Percentiles rank a stretch among this genome's conserved stretches.
phyloP scores from a whole-genome alignment of 306 rosid species.

The Quillaja saponaria region DNA sequence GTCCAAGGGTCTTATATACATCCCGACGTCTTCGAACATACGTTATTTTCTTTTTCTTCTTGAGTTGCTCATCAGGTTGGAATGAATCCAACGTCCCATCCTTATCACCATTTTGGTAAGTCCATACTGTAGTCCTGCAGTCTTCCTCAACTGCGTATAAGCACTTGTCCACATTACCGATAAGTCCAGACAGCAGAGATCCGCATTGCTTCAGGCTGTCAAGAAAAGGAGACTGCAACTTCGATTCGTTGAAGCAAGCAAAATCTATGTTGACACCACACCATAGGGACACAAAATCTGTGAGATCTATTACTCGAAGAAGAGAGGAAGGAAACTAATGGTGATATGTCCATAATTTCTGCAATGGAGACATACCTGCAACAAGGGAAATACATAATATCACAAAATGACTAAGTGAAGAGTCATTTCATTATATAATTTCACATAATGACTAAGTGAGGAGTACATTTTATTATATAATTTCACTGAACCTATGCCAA shows the following conservation, averaged over 20 bases:
- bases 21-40: slow-evolving; percentile 63
- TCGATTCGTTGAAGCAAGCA: slow-evolving; percentile 46
- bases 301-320: slow-evolving; percentile 60
- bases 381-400: slow-evolving; percentile 11
- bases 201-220: slow-evolving; percentile 65
- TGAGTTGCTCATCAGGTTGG: slow-evolving; percentile 74
- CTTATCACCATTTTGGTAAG: slow-evolving; percentile 53
- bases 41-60: slow-evolving; percentile 70
- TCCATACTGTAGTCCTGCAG: slow-evolving; percentile 90
- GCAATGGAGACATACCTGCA: slow-evolving; percentile 81
- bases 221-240: slow-evolving; percentile 33
- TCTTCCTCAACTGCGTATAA: slow-evolving; percentile 66
- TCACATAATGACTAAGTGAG: not conserved
- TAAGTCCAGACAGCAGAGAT: slow-evolving; percentile 53
- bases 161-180: slow-evolving; percentile 55
- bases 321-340: slow-evolving; percentile 64
- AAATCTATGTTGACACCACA: slow-evolving; percentile 61
- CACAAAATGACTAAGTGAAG: not conserved
- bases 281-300: slow-evolving; percentile 72
- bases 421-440: not conserved
- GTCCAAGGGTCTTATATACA: slow-evolving; percentile 68
- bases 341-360: slow-evolving; percentile 65
- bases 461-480: not conserved
- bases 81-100: slow-evolving; percentile 73
- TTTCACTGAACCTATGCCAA: no score